Evolutionary conservation across 2,329 filamentous ascomycete genomes (phyloP).

Genomic region (Pseudogymnoascus sp.): DNA sequence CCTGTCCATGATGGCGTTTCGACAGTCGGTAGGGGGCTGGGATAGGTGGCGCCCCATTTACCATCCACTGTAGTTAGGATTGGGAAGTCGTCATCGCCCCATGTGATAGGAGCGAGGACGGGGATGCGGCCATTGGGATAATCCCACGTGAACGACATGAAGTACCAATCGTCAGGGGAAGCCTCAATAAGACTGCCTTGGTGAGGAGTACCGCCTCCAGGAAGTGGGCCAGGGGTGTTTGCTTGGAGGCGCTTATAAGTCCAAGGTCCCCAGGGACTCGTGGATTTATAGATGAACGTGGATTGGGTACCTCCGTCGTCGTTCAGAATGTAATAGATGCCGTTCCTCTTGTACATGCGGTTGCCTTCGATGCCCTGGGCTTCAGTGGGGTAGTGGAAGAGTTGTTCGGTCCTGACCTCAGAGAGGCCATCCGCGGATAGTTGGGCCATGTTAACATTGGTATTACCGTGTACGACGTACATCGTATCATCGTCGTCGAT

Average conservation of each 20-base stretch:
- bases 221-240: constrained; percentile 30
- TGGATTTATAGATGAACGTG: constrained; percentile 42
- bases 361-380: constrained; percentile 37
- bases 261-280: constrained; percentile 40
- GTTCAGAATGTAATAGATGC: constrained; percentile 44
- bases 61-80: constrained; percentile 34
- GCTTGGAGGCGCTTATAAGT: constrained; percentile 23
- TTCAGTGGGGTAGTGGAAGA: constrained; percentile 33
- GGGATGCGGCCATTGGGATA: constrained; percentile 51
- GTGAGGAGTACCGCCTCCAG: constrained; percentile 39
- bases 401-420: constrained; percentile 35
- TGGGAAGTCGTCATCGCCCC: constrained; percentile 44
- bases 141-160: constrained; percentile 46
- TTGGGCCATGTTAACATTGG: constrained; percentile 40
- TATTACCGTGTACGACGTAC: constrained; percentile 46
- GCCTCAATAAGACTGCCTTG: constrained; percentile 50
- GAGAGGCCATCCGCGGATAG: constrained; percentile 39
- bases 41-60: constrained; percentile 40
- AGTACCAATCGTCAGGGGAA: constrained; percentile 46
- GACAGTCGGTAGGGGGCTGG: constrained; percentile 26
- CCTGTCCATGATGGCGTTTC: constrained; percentile 28
- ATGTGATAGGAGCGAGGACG: constrained; percentile 46
- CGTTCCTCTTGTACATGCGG: constrained; percentile 48
- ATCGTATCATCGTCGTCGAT: constrained; percentile 49
- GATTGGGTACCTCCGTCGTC: constrained; percentile 35